phyloP scores from a whole-genome alignment of 805 yeast genomes.

The Saccharomycopsis guyanensis region DNA sequence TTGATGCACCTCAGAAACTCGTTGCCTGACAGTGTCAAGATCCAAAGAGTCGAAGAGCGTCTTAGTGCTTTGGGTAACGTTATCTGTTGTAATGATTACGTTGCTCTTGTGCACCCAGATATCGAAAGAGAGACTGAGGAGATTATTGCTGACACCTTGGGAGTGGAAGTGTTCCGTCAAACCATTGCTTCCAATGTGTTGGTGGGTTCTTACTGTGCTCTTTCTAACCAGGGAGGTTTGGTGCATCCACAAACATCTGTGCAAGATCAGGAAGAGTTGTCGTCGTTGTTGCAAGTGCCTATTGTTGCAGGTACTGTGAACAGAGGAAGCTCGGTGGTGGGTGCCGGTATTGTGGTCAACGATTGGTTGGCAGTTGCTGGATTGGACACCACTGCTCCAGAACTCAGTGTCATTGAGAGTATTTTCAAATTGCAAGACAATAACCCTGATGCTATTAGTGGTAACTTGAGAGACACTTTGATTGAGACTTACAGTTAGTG shows the following conservation, averaged over 20 bases:
- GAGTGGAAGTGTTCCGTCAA: constrained; percentile 98
- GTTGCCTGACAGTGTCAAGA: constrained; percentile 89
- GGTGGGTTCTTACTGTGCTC: constrained; percentile 92
- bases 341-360: constrained; percentile 98
- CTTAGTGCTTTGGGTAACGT: constrained; percentile 95
- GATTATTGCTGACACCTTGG: constrained; percentile 93
- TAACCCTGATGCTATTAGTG: constrained; percentile 78
- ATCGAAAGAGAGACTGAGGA: constrained; percentile 99
- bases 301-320: constrained; percentile 97
- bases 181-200: constrained; percentile 97
- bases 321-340: constrained; percentile 95
- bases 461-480: constrained; percentile 82
- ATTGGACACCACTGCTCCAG: constrained; percentile 97
- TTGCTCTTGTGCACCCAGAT: constrained; percentile 98
- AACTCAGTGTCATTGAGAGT: constrained; percentile 91
- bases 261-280: constrained; percentile 96
- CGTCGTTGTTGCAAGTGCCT: constrained; percentile 93
- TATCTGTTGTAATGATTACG: constrained; percentile 97
- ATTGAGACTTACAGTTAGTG: constrained; percentile 87
- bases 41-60: constrained; percentile 97
- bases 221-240: constrained; percentile 95
- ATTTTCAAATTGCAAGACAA: constrained; percentile 91
- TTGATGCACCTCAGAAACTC: constrained; percentile 95
- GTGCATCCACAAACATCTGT: constrained; percentile 97
- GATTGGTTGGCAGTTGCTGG: constrained; percentile 98